Evolutionary conservation across 345 rosid genomes (phyloP).

Genomic region (Eucalyptus lansdowneana): DNA sequence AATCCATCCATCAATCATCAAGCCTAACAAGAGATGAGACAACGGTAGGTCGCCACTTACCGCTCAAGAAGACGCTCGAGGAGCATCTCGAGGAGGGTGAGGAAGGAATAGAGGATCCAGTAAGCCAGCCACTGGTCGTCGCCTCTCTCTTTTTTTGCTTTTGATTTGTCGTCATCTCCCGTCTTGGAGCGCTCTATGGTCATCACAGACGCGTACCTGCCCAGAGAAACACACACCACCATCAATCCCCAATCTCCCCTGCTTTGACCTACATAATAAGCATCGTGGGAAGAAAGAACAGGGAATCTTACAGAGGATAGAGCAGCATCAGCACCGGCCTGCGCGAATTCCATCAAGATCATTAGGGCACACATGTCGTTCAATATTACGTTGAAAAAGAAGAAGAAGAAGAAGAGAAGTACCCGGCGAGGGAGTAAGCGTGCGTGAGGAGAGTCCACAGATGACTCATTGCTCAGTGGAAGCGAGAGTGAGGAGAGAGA

Average conservation of each 20-base stretch:
- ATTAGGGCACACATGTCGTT: background rate
- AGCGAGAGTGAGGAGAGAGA: background rate
- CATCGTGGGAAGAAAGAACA: background rate
- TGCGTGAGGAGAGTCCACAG: background rate
- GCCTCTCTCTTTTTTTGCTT: background rate
- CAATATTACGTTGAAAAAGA: background rate
- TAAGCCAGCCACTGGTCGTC: slow-evolving; percentile 43
- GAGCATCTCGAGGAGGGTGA: slow-evolving; percentile 27
- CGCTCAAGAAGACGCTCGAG: slow-evolving; percentile 18
- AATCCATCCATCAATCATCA: background rate
- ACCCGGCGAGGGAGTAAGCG: slow-evolving; percentile 1
- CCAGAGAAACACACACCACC: background rate
- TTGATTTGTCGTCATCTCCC: too few species aligned
- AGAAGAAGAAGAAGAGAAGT: background rate
- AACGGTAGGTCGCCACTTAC: background rate
- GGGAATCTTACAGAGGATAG: slow-evolving; percentile 23
- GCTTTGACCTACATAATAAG: background rate
- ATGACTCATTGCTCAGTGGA: background rate
- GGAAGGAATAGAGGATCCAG: slow-evolving; percentile 34
- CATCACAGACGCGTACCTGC: slow-evolving; percentile 28
- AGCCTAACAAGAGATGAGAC: background rate
- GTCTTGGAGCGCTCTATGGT: slow-evolving; percentile 21
- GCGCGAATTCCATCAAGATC: background rate
- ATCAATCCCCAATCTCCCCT: background rate
- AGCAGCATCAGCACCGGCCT: slow-evolving; percentile 32